Evolutionary conservation across 768 basidiomycete species (phyloP), one percentile per base, ranked within the genome.

Genomic region (Gyrodon lividus): DNA sequence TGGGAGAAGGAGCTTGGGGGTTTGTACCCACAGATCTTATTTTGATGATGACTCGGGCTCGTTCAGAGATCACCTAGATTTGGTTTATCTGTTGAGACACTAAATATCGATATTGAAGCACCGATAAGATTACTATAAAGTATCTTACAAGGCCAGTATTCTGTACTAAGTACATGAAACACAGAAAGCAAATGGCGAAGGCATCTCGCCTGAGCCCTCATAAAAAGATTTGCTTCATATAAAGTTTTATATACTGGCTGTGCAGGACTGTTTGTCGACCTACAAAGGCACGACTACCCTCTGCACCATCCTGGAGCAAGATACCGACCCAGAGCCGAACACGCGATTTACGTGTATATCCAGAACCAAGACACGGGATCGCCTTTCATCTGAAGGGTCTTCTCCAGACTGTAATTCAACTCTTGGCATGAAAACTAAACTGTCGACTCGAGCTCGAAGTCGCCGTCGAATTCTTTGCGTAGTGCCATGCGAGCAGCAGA

Each of bases 391-490:
- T 26, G 51, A 13, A 19, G 38, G 49, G 10, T 43, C 40, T 17
- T 30, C 12, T 1, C 37, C 41, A 19, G 16, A 30, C 30, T 50
- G 46, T n/a, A 30, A 37, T 28, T 34, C 51, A 31, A 52, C 23
- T 5, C 30, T 52, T 51, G 24, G 54, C 52, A 23, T 35, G 42
- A 61, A 43, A 40, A 55, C 48, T 40, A 43, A 40, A 55, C 48
- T 40, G 54, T 57, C 41, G 70, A 64, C 2, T 37, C 46, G 26
- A 69, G 40, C 7, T 51, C 31, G 51, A 77, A 72, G 20, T 38
- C 46, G 41, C 77, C 78, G 52, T 78, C 73, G 54, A 62, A 78
- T 16, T 73, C 61, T 6, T 60, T 52, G 44, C 72, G 64, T 5
- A 78, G 55, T 8, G 17, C 16, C 38, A 77, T 67, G 10, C 51